phyloP scores from a whole-genome alignment of 225 moss, liverwort and hornwort species.

The Bryum argenteum region DNA sequence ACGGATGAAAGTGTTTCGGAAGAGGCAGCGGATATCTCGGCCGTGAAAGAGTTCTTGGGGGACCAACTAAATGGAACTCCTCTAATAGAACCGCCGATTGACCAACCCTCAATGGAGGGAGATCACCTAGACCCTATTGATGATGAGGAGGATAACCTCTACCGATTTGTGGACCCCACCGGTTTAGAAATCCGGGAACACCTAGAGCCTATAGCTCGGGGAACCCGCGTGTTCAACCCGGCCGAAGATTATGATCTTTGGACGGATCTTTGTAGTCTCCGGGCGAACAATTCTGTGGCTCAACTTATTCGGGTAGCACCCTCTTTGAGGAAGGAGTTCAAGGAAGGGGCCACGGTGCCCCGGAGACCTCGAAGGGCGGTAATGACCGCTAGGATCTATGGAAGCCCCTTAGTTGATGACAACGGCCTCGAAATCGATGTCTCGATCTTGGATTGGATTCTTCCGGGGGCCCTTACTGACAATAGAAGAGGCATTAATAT shows the following conservation, averaged over 20 bases:
- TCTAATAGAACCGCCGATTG: background rate
- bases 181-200: background rate
- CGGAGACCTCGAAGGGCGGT: no score
- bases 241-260: background rate
- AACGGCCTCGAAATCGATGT: no score
- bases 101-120: background rate
- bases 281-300: background rate
- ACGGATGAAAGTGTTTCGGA: no score
- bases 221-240: background rate
- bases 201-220: background rate
- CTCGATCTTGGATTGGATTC: no score
- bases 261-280: background rate
- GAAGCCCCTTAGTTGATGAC: no score
- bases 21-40: no score
- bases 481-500: no score
- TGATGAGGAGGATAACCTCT: background rate
- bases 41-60: background rate
- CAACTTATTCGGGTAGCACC: background rate
- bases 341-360: no score
- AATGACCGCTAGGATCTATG: no score
- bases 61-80: background rate
- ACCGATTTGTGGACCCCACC: background rate
- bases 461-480: no score
- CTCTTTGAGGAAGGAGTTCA: no score
- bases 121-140: background rate